These are phyloP conservation scores for Pseudogymnoascus sp. DNA, from an alignment of 2,329 filamentous ascomycete genomes.

Conservation along the genomic window DNA sequence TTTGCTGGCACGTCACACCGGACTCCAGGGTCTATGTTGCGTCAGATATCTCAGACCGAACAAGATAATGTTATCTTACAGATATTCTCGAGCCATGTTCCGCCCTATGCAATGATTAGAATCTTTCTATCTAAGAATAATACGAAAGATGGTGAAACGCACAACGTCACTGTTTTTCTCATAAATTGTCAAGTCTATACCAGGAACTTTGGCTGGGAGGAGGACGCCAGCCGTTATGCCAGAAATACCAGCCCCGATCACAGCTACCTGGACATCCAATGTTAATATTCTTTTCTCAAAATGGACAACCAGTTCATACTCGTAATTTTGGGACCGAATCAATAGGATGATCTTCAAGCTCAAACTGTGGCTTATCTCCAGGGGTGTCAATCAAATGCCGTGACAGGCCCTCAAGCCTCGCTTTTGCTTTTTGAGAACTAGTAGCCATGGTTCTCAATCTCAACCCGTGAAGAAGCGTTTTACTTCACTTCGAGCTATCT, in stretches of 20 bases:
- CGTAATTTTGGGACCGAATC: slow-evolving; percentile 13
- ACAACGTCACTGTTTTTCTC: slow-evolving; percentile 63
- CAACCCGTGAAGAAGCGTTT: not conserved
- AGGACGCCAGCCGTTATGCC: slow-evolving; percentile 58
- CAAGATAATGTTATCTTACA: slow-evolving; percentile 17
- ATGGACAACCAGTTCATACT: not conserved
- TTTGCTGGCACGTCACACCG: slow-evolving; percentile 62
- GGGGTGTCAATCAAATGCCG: not conserved
- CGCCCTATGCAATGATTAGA: slow-evolving; percentile 30
- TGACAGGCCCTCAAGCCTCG: not conserved
- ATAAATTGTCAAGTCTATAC: slow-evolving; percentile 55
- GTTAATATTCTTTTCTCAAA: not conserved
- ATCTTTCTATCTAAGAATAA: slow-evolving; percentile 25
- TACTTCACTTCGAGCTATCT: not conserved
- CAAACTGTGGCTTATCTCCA: slow-evolving; percentile 21
- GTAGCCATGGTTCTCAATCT: not conserved
- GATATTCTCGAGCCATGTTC: slow-evolving; percentile 46
- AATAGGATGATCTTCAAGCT: slow-evolving; percentile 34
- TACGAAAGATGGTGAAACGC: slow-evolving; percentile 41
- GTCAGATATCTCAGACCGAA: slow-evolving; percentile 37
- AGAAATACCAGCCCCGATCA: slow-evolving; percentile 56
- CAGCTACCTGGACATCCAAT: slow-evolving; percentile 35
- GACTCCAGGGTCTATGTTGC: slow-evolving; percentile 40
- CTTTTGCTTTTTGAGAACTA: not conserved
- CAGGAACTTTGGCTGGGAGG: slow-evolving; percentile 60